Conservation (phyloP, 2,329 filamentous ascomycete genomes). For the Xylariaceae sp. region DNA sequence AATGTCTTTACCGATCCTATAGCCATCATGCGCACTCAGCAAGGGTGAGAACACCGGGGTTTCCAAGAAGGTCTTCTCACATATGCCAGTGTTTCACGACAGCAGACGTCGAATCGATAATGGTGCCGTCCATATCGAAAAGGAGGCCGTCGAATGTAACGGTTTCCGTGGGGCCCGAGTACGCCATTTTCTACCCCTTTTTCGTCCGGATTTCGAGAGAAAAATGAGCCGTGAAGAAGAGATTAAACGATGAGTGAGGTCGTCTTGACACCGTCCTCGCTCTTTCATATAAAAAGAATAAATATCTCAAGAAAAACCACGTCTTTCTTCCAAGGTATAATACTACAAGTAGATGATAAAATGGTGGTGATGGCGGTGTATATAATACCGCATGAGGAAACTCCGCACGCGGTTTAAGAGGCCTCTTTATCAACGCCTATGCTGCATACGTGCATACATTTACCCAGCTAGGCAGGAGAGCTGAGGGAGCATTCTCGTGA, state of each 20-base stretch:
- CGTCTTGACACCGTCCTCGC: neutral
- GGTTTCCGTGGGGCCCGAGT: slow-evolving; percentile 40
- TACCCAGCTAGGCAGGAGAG: too few relatives aligned
- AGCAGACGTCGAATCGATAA: slow-evolving; percentile 74
- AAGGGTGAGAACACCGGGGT: neutral
- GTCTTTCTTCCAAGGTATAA: too few relatives aligned
- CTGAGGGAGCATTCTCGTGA: neutral
- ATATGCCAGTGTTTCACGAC: slow-evolving; percentile 73
- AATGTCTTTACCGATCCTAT: slow-evolving; percentile 73
- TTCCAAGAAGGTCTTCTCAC: slow-evolving; percentile 38
- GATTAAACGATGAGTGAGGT: neutral
- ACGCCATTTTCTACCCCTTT: slow-evolving; percentile 28
- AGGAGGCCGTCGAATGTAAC: slow-evolving; percentile 53
- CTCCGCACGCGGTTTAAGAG: slow-evolving; percentile 7
- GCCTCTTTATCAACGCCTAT: neutral
- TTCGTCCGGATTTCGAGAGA: neutral
- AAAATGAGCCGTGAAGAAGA: too few relatives aligned
- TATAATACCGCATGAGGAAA: slow-evolving; percentile 14
- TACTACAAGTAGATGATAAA: neutral
- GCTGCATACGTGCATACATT: neutral
- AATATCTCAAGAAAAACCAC: neutral
- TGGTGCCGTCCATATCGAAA: slow-evolving; percentile 77
- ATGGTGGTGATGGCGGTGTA: slow-evolving; percentile 4
- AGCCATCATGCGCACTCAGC: slow-evolving; percentile 7
- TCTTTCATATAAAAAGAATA: neutral